Conservation (phyloP, 2,329 filamentous ascomycete genomes). For the Pseudogymnoascus pannorum region DNA sequence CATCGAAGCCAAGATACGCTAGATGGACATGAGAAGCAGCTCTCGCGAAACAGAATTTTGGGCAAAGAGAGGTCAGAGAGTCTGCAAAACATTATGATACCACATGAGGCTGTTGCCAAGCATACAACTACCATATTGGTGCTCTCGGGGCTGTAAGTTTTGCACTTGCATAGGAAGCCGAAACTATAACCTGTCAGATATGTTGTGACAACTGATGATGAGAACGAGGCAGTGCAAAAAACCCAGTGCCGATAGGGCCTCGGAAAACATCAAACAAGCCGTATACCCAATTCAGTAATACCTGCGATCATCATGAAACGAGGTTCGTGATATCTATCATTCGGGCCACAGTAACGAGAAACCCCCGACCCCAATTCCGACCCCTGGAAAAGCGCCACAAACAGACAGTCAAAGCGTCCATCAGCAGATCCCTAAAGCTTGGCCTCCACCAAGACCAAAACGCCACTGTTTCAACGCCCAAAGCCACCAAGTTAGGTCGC, state of each 20-base stretch:
- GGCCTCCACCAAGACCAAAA: no score
- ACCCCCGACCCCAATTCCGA: neutral
- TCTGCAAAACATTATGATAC: neutral
- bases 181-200: neutral
- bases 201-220: neutral
- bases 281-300: neutral
- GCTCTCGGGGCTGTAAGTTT: neutral
- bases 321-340: neutral
- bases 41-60: neutral
- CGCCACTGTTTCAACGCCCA: no score
- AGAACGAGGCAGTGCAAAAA: neutral
- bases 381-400: neutral
- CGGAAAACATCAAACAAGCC: neutral
- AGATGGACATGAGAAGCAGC: neutral
- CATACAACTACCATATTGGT: neutral
- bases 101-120: neutral
- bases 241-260: neutral
- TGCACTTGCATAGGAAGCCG: neutral
- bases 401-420: no score
- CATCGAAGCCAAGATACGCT: neutral
- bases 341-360: neutral
- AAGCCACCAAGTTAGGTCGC: no score
- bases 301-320: neutral
- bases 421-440: no score
- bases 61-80: neutral